These are phyloP conservation scores for Yarrowia sp. DNA, from an alignment of 805 yeast genomes.

Conservation along the genomic window DNA sequence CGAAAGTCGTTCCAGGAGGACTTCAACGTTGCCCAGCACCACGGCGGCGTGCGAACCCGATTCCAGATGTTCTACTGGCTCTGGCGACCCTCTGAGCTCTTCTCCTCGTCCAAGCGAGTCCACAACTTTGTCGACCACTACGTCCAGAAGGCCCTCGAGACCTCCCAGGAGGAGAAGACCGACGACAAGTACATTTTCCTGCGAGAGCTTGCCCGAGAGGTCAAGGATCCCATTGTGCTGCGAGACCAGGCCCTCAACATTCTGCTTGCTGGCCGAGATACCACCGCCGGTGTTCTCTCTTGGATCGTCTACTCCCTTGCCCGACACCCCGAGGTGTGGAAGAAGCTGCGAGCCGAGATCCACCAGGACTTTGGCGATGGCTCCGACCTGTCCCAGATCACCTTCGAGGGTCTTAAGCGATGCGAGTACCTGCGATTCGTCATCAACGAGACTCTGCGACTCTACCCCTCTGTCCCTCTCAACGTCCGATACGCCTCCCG, in stretches of 20 bases:
- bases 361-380: constrained; percentile 41
- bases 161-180: constrained; percentile 30
- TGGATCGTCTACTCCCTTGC: constrained; percentile 48
- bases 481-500: constrained; percentile 48
- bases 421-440: constrained; percentile 49
- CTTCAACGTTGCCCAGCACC: constrained; percentile 32
- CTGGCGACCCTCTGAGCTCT: constrained; percentile 35
- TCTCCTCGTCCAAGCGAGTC: constrained; percentile 37
- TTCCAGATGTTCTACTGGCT: constrained; percentile 32
- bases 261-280: constrained; percentile 54
- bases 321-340: constrained; percentile 39
- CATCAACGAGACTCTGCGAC: constrained; percentile 49
- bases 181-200: constrained; percentile 48
- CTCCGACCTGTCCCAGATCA: constrained; percentile 33
- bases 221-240: constrained; percentile 47
- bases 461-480: constrained; percentile 53
- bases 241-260: constrained; percentile 53
- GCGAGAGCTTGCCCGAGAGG: constrained; percentile 49
- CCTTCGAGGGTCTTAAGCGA: constrained; percentile 51
- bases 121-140: constrained; percentile 43
- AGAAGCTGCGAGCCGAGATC: constrained; percentile 43
- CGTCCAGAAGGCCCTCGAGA: constrained; percentile 42
- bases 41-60: constrained; percentile 29
- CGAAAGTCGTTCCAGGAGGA: constrained; percentile 30
- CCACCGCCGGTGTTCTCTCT: constrained; percentile 52